These are phyloP conservation scores for Colletotrichum ledebouriae DNA, from an alignment of 2,329 filamentous ascomycete genomes.

Conservation along the genomic window DNA sequence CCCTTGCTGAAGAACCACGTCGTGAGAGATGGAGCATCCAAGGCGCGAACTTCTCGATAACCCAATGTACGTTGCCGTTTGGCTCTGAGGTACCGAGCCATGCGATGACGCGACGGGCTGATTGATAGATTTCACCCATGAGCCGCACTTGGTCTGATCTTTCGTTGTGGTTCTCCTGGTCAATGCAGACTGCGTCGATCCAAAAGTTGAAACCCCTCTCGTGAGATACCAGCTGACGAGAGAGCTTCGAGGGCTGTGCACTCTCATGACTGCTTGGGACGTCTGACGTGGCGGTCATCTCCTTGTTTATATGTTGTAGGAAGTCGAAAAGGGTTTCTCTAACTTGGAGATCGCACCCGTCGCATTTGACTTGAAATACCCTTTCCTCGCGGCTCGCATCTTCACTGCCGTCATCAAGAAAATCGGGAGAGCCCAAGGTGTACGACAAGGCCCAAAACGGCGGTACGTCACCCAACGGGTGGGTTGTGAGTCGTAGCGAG, in stretches of 20 bases:
- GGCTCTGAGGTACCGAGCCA: conserved; percentile 30
- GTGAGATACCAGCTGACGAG: not conserved
- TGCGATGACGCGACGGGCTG: conserved; percentile 19
- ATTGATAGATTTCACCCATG: conserved; percentile 44
- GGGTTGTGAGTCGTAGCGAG: not conserved
- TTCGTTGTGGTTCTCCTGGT: conserved; percentile 40
- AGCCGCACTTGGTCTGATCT: conserved; percentile 42
- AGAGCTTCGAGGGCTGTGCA: not conserved
- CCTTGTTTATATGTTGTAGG: conserved; percentile 12
- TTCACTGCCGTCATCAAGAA: not conserved
- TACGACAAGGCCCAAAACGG: conserved; percentile 30
- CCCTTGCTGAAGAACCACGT: not conserved
- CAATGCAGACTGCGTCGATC: conserved; percentile 45
- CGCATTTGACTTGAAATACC: conserved; percentile 2
- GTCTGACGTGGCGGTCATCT: not conserved
- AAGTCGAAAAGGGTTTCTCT: conserved; percentile 26
- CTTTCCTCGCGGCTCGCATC: not conserved
- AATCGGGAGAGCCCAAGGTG: conserved; percentile 21
- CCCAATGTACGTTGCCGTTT: conserved; percentile 40
- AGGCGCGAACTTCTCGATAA: conserved; percentile 21
- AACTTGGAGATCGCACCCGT: not conserved
- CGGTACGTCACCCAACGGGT: not conserved
- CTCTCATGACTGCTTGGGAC: too few species aligned
- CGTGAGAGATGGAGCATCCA: conserved; percentile 18
- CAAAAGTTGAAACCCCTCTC: conserved; percentile 28